Evolutionary conservation across 2,329 filamentous ascomycete genomes (phyloP).

Genomic region (Penicillium sp.): DNA sequence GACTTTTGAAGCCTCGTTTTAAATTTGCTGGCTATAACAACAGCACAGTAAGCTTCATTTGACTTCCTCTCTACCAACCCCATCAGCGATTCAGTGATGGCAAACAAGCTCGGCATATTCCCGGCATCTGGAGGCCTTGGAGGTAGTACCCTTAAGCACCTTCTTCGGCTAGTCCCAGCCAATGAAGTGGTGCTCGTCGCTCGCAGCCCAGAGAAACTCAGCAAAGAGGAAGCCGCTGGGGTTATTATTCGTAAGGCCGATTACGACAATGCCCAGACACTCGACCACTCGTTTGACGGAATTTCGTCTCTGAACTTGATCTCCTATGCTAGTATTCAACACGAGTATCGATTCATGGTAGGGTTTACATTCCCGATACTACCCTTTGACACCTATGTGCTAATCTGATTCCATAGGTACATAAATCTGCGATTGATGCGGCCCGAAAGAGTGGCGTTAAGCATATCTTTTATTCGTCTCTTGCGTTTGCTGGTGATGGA

Average conservation of each 20-base stretch:
- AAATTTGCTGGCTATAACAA: no score
- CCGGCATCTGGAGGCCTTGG: conserved; percentile 15
- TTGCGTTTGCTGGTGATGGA: conserved; percentile 13
- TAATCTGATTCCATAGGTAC: not conserved
- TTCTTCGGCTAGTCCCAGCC: not conserved
- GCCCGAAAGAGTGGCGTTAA: conserved; percentile 16
- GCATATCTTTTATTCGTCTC: conserved; percentile 21
- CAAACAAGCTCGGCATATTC: no score
- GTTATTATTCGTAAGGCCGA: conserved; percentile 4
- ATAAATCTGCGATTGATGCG: conserved; percentile 11
- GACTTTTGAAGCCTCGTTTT: no score
- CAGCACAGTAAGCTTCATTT: no score
- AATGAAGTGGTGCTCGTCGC: conserved; percentile 7
- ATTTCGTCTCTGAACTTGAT: conserved; percentile 8
- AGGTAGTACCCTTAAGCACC: conserved; percentile 12
- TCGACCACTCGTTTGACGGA: conserved; percentile 9
- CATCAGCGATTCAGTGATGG: no score
- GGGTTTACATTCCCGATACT: not conserved
- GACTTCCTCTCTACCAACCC: no score
- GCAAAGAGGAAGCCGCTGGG: not conserved
- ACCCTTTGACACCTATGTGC: not conserved
- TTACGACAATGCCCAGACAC: conserved; percentile 10
- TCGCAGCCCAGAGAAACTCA: conserved; percentile 4
- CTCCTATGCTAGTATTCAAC: conserved; percentile 11
- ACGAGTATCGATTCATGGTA: conserved; percentile 1